Evolutionary conservation across 2,329 filamentous ascomycete species (phyloP), one percentile per base, ranked within the genome.

Genomic region (Akanthomyces uredinophilus): DNA sequence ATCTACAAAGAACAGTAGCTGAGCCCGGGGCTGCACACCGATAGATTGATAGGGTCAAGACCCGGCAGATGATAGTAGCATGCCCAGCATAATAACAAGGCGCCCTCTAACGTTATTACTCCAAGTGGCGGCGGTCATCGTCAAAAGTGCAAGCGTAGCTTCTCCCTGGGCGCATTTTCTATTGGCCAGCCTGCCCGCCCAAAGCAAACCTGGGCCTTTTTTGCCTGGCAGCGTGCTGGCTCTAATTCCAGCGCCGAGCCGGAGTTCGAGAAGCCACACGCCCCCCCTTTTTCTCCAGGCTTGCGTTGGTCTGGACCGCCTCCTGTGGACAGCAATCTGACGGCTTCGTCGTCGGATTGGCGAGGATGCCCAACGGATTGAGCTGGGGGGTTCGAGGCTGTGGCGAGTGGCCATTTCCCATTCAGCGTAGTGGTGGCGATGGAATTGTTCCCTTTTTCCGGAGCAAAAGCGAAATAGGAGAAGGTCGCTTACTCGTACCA

Each of bases 261-360:
- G 29, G 54, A 43, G 29, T 22, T 47, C 16, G 24, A 35, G 13
- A n/a, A 57, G 32, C 39, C 54, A 57, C 54, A 57, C 43, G 11
- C 43, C 54, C 29, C 54, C 41, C 29, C 29, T 22, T 27, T 47
- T 3, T 44, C 22, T 22, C 20, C 51, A 35, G 29, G 27, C 51
- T 44, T 59, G 55, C 43, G 56, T 27, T 44, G 61, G 44, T 60
- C 62, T 55, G 43, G 55, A 60, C 62, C 51, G 46, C 58, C 32
- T 47, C 41, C n/a, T 22, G 32, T n/a, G 53, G 43, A 24, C 24
- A 35, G 27, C 44, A 51, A 52, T 50, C 52, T 50, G 37, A 16
- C 37, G 37, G 32, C 32, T 10, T 57, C 20, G 37, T 16, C 13
- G 20, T n/a, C 43, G 20, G 35, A 49, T 41, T 29, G 24, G 46